Percentiles rank a stretch among this genome's conserved stretches.
phyloP scores from a whole-genome alignment of 805 yeast species.

The Candida manassasensis region DNA sequence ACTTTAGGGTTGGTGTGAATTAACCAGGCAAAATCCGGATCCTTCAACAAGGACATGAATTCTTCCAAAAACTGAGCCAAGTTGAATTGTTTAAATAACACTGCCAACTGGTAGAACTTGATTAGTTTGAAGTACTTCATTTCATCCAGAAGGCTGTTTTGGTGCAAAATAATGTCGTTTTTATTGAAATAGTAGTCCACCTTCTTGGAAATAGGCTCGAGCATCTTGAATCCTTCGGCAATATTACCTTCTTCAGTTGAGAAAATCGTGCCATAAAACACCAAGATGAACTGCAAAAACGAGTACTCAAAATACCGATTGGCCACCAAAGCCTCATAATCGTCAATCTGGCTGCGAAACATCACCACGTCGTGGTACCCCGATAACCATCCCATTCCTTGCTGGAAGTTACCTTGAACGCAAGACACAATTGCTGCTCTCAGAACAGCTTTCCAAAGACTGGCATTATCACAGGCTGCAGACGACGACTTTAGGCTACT shows the following conservation, averaged over 20 bases:
- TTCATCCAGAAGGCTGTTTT: conserved; percentile 12
- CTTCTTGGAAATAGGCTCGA: conserved; percentile 18
- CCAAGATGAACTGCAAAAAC: conserved; percentile 20
- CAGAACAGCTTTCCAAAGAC: background rate
- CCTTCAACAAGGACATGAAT: conserved; percentile 13
- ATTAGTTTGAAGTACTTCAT: conserved; percentile 18
- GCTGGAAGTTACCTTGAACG: conserved; percentile 1
- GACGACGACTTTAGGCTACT: too few relatives aligned
- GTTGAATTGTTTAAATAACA: conserved; percentile 22
- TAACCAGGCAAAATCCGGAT: conserved; percentile 3
- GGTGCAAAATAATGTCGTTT: conserved; percentile 14
- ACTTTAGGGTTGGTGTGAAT: conserved; percentile 12
- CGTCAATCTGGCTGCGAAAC: conserved; percentile 4
- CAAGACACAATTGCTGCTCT: background rate
- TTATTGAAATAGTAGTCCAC: conserved; percentile 19
- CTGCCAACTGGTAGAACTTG: conserved; percentile 18
- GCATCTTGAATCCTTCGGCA: conserved; percentile 9
- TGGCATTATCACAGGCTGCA: background rate
- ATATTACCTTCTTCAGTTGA: conserved; percentile 5
- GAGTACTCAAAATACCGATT: conserved; percentile 26
- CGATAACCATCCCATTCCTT: background rate
- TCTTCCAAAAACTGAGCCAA: conserved; percentile 21
- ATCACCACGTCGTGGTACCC: background rate
- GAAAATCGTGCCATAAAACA: conserved; percentile 22
- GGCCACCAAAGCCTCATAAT: conserved; percentile 14